These are phyloP conservation scores for Iris pallida DNA, from an alignment of 116 monocot genomes.

Conservation along the genomic window DNA sequence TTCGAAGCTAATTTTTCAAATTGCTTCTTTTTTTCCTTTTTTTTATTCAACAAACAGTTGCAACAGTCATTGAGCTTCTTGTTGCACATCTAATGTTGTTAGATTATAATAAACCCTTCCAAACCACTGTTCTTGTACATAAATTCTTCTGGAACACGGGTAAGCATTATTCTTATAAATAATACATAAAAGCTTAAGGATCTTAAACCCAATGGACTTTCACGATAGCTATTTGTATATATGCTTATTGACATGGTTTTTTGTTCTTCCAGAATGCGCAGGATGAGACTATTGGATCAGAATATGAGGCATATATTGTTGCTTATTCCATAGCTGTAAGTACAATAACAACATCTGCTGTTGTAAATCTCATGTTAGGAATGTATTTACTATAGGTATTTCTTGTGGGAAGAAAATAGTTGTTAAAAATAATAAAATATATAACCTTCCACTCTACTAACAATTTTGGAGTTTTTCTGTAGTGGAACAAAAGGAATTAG, in stretches of 20 bases:
- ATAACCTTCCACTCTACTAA: too few relatives aligned
- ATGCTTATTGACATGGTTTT: conserved; percentile 7
- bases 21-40: conserved; percentile 2
- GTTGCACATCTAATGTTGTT: conserved; percentile 88
- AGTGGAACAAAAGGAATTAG: too few relatives aligned
- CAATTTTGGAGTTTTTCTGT: too few relatives aligned
- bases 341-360: conserved; percentile 70
- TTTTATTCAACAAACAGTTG: conserved; percentile 52
- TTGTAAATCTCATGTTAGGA: too few relatives aligned
- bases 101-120: conserved; percentile 72
- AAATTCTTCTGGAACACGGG: conserved; percentile 85
- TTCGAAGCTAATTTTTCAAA: background rate
- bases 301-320: conserved; percentile 89
- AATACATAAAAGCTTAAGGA: background rate
- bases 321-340: conserved; percentile 68
- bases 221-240: background rate
- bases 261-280: conserved; percentile 57
- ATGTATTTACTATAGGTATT: too few relatives aligned
- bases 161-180: conserved; percentile 14
- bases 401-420: too few relatives aligned
- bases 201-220: background rate
- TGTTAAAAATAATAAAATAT: too few relatives aligned
- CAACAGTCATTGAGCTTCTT: conserved; percentile 76
- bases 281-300: conserved; percentile 76
- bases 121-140: conserved; percentile 90